A percentile compares a stretch with the other conserved stretches of the same genome.
Evolutionary conservation across 2,329 filamentous ascomycete genomes (phyloP).

Genomic region (Zelopaecilomyces penicillatus): DNA sequence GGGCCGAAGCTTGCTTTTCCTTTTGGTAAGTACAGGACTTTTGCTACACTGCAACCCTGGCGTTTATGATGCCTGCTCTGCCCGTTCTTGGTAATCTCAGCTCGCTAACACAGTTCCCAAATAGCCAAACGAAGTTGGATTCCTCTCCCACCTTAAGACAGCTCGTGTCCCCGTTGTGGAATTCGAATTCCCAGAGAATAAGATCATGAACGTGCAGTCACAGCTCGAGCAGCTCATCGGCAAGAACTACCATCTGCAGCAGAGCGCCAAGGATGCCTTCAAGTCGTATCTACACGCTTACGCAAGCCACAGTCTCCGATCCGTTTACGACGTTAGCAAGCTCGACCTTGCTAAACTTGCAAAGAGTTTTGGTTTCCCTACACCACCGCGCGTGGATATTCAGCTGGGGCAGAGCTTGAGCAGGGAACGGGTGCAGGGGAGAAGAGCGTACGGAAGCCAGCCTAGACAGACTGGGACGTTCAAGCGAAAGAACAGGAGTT

Average conservation of each 20-base stretch:
- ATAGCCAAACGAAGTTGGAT: constrained; percentile 81
- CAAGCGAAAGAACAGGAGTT: constrained; percentile 10
- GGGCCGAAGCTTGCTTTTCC: constrained; percentile 84
- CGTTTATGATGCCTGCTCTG: no score
- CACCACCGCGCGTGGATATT: constrained; percentile 76
- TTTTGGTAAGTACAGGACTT: constrained; percentile 33
- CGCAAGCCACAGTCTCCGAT: constrained; percentile 57
- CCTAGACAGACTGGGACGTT: constrained; percentile 45
- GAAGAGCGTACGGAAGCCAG: constrained; percentile 70
- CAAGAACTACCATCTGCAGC: constrained; percentile 96
- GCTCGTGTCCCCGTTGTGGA: constrained; percentile 90
- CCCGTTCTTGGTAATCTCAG: neutral
- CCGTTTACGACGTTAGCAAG: constrained; percentile 71
- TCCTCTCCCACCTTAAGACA: constrained; percentile 83
- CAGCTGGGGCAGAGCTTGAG: constrained; percentile 73
- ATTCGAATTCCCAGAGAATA: constrained; percentile 88
- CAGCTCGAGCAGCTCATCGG: constrained; percentile 91
- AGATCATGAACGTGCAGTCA: constrained; percentile 82
- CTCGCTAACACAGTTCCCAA: neutral
- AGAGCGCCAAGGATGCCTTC: constrained; percentile 71
- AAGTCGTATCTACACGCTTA: constrained; percentile 92
- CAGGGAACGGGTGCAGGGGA: constrained; percentile 55
- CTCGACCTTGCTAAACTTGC: constrained; percentile 76
- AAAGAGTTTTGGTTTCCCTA: constrained; percentile 72
- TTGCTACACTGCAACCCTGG: no score